phyloP scores from a whole-genome alignment of 2,329 filamentous ascomycete species.

The Monilinia vaccinii-corymbosi region DNA sequence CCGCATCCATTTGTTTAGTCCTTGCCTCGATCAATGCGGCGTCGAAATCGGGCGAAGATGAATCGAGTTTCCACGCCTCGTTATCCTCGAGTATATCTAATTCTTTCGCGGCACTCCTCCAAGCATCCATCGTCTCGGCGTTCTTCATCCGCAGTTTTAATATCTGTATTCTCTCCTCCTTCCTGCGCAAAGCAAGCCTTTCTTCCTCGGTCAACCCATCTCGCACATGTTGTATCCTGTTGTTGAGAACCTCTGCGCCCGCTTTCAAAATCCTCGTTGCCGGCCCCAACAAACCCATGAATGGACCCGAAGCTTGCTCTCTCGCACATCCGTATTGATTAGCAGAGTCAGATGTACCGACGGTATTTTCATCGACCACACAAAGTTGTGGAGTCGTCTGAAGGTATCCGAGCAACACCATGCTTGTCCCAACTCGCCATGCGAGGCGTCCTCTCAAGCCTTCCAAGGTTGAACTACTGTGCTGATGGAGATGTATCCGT shows the following conservation, averaged over 20 bases:
- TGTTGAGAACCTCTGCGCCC: slow-evolving; percentile 22
- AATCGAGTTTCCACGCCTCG: slow-evolving; percentile 68
- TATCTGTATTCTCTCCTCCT: slow-evolving; percentile 53
- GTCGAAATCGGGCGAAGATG: slow-evolving; percentile 45
- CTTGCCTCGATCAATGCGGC: slow-evolving; percentile 57
- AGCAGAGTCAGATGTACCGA: not conserved
- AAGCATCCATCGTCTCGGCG: slow-evolving; percentile 60
- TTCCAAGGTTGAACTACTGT: not conserved
- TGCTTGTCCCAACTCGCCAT: slow-evolving; percentile 14
- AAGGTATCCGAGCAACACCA: slow-evolving; percentile 26
- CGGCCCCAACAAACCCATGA: slow-evolving; percentile 21
- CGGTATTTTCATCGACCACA: slow-evolving; percentile 13
- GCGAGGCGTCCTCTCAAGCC: not conserved
- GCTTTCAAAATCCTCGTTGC: slow-evolving; percentile 22
- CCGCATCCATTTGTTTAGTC: slow-evolving; percentile 65
- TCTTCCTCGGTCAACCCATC: slow-evolving; percentile 34
- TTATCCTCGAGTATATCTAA: slow-evolving; percentile 75
- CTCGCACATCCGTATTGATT: not conserved
- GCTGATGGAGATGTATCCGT: not conserved
- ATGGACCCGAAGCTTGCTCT: not conserved
- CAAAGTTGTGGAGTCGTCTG: slow-evolving; percentile 18
- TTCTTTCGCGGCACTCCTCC: slow-evolving; percentile 66
- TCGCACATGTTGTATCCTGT: slow-evolving; percentile 20
- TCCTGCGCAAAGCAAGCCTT: slow-evolving; percentile 36
- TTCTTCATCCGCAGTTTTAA: slow-evolving; percentile 56